A percentile compares a stretch with the other conserved stretches of the same genome.
phyloP scores from a whole-genome alignment of 2,329 filamentous ascomycete species.

The Raffaelea arxii region DNA sequence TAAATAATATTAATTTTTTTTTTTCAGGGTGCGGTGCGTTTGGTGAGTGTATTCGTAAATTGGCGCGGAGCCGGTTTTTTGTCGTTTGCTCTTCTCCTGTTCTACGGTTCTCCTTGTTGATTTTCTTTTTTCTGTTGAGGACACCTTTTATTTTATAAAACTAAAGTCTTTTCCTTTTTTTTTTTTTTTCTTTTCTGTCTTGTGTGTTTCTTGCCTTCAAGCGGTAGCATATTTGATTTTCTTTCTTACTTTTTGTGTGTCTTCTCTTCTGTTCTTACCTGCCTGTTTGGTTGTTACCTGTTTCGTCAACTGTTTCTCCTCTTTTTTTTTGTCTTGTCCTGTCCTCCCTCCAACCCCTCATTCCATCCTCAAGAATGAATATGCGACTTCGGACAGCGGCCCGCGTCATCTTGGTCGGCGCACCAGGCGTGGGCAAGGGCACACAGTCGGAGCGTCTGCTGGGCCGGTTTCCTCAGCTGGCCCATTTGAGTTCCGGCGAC shows the following conservation, averaged over 20 bases:
- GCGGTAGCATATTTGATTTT: not conserved
- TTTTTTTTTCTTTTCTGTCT: not conserved
- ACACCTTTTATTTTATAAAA: not conserved
- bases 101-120: no score
- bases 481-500: constrained; percentile 89
- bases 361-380: constrained; percentile 15
- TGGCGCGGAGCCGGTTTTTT: not conserved
- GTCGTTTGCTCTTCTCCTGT: not conserved
- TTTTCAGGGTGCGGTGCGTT: no score
- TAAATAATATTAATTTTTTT: no score
- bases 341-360: not conserved
- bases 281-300: not conserved
- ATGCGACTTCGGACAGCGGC: constrained; percentile 72
- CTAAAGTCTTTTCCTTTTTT: no score
- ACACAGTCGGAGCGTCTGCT: constrained; percentile 89
- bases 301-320: not conserved
- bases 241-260: not conserved
- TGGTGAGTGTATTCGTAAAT: no score
- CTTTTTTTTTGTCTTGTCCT: not conserved
- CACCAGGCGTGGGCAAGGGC: constrained; percentile 94
- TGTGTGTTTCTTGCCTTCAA: not conserved
- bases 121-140: no score
- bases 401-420: constrained; percentile 87
- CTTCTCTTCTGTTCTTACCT: not conserved
- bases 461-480: constrained; percentile 75